Conservation (phyloP, 2,329 filamentous ascomycete species). For the Ceratocystis variospora region DNA sequence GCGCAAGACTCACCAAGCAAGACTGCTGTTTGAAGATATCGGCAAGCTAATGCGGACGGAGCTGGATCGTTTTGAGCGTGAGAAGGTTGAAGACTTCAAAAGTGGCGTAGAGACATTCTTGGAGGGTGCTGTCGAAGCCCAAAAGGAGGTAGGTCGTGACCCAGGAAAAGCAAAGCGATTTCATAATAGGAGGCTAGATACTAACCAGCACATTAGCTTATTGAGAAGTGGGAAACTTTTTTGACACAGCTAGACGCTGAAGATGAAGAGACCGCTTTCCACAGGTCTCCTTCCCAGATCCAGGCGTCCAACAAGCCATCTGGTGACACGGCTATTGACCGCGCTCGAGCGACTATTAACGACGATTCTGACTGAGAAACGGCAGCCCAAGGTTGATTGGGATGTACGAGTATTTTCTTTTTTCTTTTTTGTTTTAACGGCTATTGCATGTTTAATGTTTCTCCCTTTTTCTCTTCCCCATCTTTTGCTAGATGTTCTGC, state of each 20-base stretch:
- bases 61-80: slow-evolving; percentile 83
- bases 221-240: slow-evolving; percentile 97
- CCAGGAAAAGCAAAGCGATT: neutral
- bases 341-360: slow-evolving; percentile 44
- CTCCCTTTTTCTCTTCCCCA: neutral
- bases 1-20: slow-evolving; percentile 77
- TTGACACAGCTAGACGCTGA: slow-evolving; percentile 90
- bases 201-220: slow-evolving; percentile 31
- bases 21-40: slow-evolving; percentile 93
- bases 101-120: slow-evolving; percentile 94
- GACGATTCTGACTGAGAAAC: slow-evolving; percentile 43
- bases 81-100: slow-evolving; percentile 99
- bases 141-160: slow-evolving; percentile 68
- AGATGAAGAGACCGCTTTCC: slow-evolving; percentile 62
- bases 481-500: neutral
- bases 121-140: slow-evolving; percentile 91
- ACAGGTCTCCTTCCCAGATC: slow-evolving; percentile 47
- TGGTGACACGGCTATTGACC: slow-evolving; percentile 46
- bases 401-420: neutral
- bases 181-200: too few species aligned
- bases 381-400: neutral
- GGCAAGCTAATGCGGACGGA: slow-evolving; percentile 81
- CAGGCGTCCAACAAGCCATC: slow-evolving; percentile 34
- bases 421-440: slow-evolving; percentile 3
- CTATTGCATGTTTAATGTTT: slow-evolving; percentile 7